Conservation (phyloP, 768 basidiomycete genomes). For the Lactarius psammicola region DNA sequence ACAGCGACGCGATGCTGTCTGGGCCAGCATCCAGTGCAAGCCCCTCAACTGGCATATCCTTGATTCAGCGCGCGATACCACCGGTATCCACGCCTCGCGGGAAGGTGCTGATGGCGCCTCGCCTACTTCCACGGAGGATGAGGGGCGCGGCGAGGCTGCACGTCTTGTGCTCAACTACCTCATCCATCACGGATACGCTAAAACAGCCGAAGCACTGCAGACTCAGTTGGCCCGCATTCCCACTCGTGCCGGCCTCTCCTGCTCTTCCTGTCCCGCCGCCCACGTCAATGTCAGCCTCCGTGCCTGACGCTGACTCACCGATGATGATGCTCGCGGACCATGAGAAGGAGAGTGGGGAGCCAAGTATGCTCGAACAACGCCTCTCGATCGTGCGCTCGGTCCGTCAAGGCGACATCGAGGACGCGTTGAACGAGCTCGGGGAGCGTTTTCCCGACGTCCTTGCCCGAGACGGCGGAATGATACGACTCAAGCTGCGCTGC, state of each 20-base stretch:
- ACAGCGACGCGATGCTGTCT: slow-evolving; percentile 61
- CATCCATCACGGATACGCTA: slow-evolving; percentile 79
- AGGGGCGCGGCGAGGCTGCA: slow-evolving; percentile 43
- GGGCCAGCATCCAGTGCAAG: slow-evolving; percentile 63
- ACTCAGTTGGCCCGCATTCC: slow-evolving; percentile 39
- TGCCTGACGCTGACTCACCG: slow-evolving; percentile 24
- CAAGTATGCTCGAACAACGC: slow-evolving; percentile 51
- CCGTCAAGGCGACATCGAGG: slow-evolving; percentile 66
- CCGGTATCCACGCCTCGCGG: slow-evolving; percentile 10
- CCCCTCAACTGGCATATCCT: slow-evolving; percentile 49
- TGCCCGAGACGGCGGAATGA: slow-evolving; percentile 61
- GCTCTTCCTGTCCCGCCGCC: slow-evolving; percentile 27
- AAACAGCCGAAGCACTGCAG: slow-evolving; percentile 66
- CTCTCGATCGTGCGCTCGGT: slow-evolving; percentile 72
- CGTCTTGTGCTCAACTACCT: slow-evolving; percentile 78
- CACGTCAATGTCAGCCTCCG: slow-evolving; percentile 20
- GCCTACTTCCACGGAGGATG: slow-evolving; percentile 42
- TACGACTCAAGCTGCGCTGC: slow-evolving; percentile 81
- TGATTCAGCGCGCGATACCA: slow-evolving; percentile 24
- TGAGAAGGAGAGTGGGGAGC: slow-evolving; percentile 42
- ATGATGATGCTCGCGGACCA: slow-evolving; percentile 31
- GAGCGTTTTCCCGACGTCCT: slow-evolving; percentile 63
- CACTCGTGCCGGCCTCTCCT: slow-evolving; percentile 19
- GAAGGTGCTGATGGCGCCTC: slow-evolving; percentile 45
- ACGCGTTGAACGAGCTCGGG: slow-evolving; percentile 56